Evolutionary conservation across 257 asterid genomes (phyloP).

Genomic region (Cruciata laevipes): DNA sequence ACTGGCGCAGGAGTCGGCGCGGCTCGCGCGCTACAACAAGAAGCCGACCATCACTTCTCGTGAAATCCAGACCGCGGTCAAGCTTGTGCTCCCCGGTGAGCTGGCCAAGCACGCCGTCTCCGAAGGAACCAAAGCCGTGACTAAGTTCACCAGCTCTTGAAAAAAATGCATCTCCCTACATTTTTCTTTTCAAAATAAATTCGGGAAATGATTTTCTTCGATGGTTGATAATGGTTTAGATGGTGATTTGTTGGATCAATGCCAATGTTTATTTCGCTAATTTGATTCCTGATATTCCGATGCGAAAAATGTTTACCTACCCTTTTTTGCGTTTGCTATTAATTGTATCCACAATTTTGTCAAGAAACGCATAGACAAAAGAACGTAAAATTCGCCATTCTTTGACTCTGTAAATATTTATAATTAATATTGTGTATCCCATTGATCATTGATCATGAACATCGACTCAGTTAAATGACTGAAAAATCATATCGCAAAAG

Average conservation of each 20-base stretch:
- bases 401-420: too few relatives aligned
- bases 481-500: too few relatives aligned
- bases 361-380: not conserved
- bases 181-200: too few relatives aligned
- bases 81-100: constrained; percentile 7
- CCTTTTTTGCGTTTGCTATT: too few relatives aligned
- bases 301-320: not conserved
- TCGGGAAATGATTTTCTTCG: not conserved
- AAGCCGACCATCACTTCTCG: constrained; percentile 12
- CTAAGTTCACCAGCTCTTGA: constrained; percentile 9
- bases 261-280: not conserved
- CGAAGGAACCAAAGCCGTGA: constrained; percentile 13
- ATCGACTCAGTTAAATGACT: too few relatives aligned
- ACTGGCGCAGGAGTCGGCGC: constrained; percentile 5
- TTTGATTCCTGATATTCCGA: not conserved
- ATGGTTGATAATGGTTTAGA: not conserved
- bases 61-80: constrained; percentile 8
- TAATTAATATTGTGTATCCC: too few relatives aligned
- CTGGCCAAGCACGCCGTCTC: constrained; percentile 11
- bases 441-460: too few relatives aligned
- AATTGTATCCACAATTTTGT: not conserved
- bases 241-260: not conserved
- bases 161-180: too few relatives aligned
- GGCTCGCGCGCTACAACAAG: constrained; percentile 4
- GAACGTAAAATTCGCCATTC: too few relatives aligned